Evolutionary conservation across 345 rosid species (phyloP), one percentile per base, ranked within the genome.

Genomic region (Eutrema japonicum): DNA sequence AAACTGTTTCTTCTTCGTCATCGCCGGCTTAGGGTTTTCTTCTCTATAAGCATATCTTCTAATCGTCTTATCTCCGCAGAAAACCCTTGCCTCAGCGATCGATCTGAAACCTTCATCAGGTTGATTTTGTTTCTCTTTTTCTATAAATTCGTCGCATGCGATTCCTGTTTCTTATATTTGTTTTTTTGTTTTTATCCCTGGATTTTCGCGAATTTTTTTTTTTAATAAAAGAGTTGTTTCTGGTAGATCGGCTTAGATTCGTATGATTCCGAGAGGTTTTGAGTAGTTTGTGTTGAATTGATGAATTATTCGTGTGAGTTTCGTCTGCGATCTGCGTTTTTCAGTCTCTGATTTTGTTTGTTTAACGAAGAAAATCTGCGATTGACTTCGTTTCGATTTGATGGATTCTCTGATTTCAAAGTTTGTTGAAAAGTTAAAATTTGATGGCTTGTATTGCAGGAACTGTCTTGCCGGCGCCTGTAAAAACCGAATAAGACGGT

Each of bases 21-120:
- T 78, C 81, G 81, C 81, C 60, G 81, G 81, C 64, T 72, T 78
- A 72, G 80, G 76, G 80, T 78, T 78, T 78, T 78, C 74, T 46
- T 60, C 78, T 67, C 70, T 66, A 36, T 59, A 66, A 76, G 64
- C 71, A 46, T 29, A 55, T 55, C 36, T 8, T 12, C 61, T 55
- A n/a, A 45, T 30, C 49, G 16, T 13, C 49, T 37, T 13, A 29
- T 63, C 52, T 32, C 29, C 29, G 26, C 26, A 22, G 26, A 22
- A 22, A 22, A 22, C 26, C 26, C 26, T 22, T 22, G 73, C 78
- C 77, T 68, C 48, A 30, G 81, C 77, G 81, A 78, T 73, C 81
- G 81, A 78, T 78, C 81, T 71, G 74, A 59, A 43, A 26, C n/a
- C 7, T 27, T 52, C 52, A 10, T 72, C 80, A 66, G 69, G 73